phyloP scores from a whole-genome alignment of 805 yeast species.

The Clavispora asparagi region DNA sequence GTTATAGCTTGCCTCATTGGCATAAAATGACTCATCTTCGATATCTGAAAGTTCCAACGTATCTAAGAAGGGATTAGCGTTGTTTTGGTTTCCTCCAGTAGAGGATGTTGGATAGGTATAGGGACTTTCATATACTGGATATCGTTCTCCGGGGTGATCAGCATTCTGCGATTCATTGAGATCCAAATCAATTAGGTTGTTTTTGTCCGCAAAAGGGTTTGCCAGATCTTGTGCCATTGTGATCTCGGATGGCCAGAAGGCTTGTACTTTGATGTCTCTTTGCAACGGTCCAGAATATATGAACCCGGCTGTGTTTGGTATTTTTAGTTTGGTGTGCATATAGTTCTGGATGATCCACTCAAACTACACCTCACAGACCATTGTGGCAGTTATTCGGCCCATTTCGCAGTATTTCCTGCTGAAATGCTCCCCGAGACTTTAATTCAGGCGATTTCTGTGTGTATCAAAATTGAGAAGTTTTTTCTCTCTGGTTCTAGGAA shows the following conservation, averaged over 20 bases:
- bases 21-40: slow-evolving; percentile 16
- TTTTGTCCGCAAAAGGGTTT: slow-evolving; percentile 17
- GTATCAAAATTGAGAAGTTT: too few species aligned
- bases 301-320: background rate
- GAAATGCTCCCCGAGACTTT: too few species aligned
- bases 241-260: background rate
- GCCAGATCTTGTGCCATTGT: slow-evolving; percentile 5
- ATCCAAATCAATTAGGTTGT: slow-evolving; percentile 31
- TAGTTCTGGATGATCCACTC: background rate
- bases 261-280: background rate
- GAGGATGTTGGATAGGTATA: background rate
- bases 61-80: slow-evolving; percentile 26
- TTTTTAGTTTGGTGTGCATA: background rate
- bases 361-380: too few species aligned
- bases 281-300: background rate
- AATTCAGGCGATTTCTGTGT: too few species aligned
- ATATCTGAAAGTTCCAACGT: slow-evolving; percentile 32
- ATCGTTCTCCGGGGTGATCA: slow-evolving; percentile 5
- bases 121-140: slow-evolving; percentile 4
- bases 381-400: too few species aligned
- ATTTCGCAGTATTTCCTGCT: too few species aligned
- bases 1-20: slow-evolving; percentile 3
- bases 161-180: slow-evolving; percentile 9
- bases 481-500: too few species aligned
- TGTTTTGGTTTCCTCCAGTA: background rate